A percentile compares a stretch with the other conserved stretches of the same genome.
Conservation (phyloP, 257 asterid genomes). For the Solanum lycopersicoides region DNA sequence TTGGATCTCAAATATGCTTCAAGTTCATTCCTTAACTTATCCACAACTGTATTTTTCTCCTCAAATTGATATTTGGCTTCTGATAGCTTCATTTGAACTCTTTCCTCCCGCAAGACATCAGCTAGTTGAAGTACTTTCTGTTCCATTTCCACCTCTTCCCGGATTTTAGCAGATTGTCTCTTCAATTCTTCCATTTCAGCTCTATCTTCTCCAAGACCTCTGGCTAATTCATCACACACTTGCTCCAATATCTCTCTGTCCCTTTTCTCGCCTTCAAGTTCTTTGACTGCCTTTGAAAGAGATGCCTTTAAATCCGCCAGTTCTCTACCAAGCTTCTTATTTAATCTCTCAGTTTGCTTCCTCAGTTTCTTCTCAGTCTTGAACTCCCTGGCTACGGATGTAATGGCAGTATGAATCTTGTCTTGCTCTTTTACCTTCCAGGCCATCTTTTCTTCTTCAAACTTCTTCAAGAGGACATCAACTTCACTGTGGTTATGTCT, state of each 20-base stretch:
- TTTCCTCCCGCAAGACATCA: conserved; percentile 71
- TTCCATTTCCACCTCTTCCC: conserved; percentile 78
- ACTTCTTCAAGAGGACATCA: conserved; percentile 35
- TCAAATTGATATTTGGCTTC: conserved; percentile 89
- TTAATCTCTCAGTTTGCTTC: conserved; percentile 76
- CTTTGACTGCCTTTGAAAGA: conserved; percentile 32
- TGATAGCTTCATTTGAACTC: conserved; percentile 91
- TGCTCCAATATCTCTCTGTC: conserved; percentile 70
- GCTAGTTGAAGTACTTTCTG: conserved; percentile 92
- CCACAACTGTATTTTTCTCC: conserved; percentile 65
- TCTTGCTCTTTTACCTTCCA: conserved; percentile 71
- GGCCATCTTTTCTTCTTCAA: conserved; percentile 54
- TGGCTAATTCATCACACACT: conserved; percentile 77
- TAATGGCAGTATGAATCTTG: conserved; percentile 42
- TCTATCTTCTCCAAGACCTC: conserved; percentile 75
- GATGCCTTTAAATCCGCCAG: conserved; percentile 54
- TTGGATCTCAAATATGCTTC: conserved; percentile 56
- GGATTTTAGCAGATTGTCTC: conserved; percentile 37
- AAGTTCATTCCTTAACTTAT: conserved; percentile 51
- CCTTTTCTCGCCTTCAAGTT: conserved; percentile 67
- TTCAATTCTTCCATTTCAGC: conserved; percentile 75
- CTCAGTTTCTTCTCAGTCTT: conserved; percentile 69
- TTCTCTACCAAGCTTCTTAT: conserved; percentile 81
- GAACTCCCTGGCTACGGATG: conserved; percentile 50
- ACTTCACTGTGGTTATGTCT: conserved; percentile 30